A percentile compares a stretch with the other conserved stretches of the same genome.
Conservation (phyloP, 352 stramenopile species). For the Phytopythium oedochilum region DNA sequence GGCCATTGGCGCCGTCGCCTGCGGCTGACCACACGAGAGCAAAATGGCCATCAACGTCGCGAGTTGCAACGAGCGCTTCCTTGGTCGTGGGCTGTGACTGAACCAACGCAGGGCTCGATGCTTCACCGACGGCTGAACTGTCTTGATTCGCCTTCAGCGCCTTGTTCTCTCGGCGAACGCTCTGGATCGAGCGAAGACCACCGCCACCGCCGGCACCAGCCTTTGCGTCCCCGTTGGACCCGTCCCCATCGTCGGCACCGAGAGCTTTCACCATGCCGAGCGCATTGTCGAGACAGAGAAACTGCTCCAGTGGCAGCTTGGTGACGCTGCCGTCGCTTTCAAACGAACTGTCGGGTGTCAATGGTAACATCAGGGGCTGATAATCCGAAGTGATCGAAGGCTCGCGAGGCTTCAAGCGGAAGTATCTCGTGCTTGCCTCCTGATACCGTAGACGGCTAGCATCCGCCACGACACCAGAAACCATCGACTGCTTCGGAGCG, state of each 20-base stretch:
- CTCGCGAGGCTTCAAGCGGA: constrained; percentile 40
- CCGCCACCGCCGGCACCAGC: constrained; percentile 14
- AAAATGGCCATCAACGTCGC: constrained; percentile 59
- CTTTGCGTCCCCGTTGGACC: constrained; percentile 18
- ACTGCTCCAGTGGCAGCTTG: constrained; percentile 53
- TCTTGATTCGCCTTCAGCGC: constrained; percentile 27
- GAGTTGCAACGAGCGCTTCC: constrained; percentile 44
- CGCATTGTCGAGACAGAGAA: constrained; percentile 75
- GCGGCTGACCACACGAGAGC: constrained; percentile 64
- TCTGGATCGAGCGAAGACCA: constrained; percentile 82
- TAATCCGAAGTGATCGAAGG: not conserved
- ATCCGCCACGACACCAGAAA: constrained; percentile 14
- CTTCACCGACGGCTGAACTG: not conserved
- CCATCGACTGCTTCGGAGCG: constrained; percentile 2
- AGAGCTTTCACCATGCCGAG: constrained; percentile 17
- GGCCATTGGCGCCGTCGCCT: constrained; percentile 5
- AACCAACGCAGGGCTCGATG: constrained; percentile 3
- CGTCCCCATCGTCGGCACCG: not conserved
- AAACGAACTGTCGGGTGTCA: constrained; percentile 6
- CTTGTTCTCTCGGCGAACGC: constrained; percentile 83
- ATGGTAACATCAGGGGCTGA: constrained; percentile 16
- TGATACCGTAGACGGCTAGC: constrained; percentile 46
- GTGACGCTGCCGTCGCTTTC: constrained; percentile 11
- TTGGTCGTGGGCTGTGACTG: constrained; percentile 53
- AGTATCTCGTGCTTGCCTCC: constrained; percentile 78